Evolutionary conservation across 768 basidiomycete genomes (phyloP), one percentile per base, ranked within the genome.

Genomic region (Sistotremastrum niveocremeum): DNA sequence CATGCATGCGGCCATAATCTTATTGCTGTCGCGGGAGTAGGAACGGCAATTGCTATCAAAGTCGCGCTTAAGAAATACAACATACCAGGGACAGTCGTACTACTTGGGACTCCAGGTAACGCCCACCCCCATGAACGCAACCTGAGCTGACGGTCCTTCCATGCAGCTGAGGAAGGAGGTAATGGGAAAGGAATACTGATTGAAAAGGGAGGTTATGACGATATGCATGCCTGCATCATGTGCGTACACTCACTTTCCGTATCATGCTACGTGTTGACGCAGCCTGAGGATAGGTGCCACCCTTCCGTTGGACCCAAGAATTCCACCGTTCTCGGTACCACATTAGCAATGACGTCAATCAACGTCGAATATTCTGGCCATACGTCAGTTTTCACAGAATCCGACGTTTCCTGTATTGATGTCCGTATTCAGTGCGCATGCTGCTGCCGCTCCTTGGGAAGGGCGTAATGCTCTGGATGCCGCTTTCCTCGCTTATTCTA

Each of bases 381-480:
- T 51, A 70, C 76, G 86, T 85, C 53, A 50, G 74, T 65, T 8
- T 42, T 30, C 45, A 33, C 45, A 4, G 34, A 34, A 30, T 32
- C 41, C 40, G 45, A 49, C 37, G 28, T 42, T 34, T 39, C 46
- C 37, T 44, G 45, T 45, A 48, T 49, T 33, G 36, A 43, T 37
- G 28, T 46, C 51, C 31, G 52, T n/a, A 32, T 29, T 8, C 31
- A 86, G 81, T 39, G 83, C 84, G 4, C 85, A 87, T 54, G 85
- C 85, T 10, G 80, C 78, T n/a, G 73, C 70, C 34, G 74, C 82
- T 7, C 87, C 87, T 3, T 90, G 88, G 83, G 84, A 91, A 60
- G 88, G 82, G 28, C 73, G 72, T 37, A 91, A 91, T 56, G 86
- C 88, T 8, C 72, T 88, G 39, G 90, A 93, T 56, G 90, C 90